Conservation (phyloP, 257 asterid species). For the Coffea canephora region DNA sequence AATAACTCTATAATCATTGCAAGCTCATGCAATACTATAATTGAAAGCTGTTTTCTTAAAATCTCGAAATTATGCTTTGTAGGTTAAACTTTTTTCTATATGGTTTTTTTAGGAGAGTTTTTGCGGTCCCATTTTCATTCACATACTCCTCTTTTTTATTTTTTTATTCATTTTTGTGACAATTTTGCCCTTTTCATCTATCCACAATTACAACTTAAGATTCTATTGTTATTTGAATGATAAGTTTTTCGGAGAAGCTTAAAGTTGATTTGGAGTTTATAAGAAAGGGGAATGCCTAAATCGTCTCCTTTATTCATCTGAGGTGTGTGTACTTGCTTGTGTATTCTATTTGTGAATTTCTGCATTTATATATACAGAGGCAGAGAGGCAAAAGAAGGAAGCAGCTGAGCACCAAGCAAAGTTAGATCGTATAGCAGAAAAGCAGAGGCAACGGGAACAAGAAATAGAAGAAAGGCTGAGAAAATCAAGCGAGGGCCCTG, state of each 20-base stretch:
- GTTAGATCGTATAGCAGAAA: constrained; percentile 30
- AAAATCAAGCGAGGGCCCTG: constrained; percentile 7
- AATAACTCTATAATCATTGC: background rate
- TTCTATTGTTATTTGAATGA: too few species aligned
- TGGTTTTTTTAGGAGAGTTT: too few species aligned
- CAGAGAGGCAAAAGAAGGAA: constrained; percentile 34
- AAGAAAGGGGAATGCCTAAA: background rate
- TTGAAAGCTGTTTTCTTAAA: background rate
- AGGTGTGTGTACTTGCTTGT: background rate
- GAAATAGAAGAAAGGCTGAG: constrained; percentile 34
- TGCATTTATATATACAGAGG: constrained; percentile 22
- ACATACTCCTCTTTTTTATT: too few species aligned
- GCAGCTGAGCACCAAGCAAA: constrained; percentile 38
- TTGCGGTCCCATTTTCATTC: too few species aligned
- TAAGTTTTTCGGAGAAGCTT: too few species aligned
- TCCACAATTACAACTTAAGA: too few species aligned
- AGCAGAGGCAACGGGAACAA: constrained; percentile 32
- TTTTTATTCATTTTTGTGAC: too few species aligned
- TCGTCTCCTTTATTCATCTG: background rate
- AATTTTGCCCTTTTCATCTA: too few species aligned
- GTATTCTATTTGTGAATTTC: too few species aligned
- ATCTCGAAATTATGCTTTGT: too few species aligned
- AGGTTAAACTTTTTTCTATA: too few species aligned
- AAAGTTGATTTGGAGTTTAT: background rate
- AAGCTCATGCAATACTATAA: background rate